These are phyloP conservation scores for Kodamaea laetipori DNA, from an alignment of 805 yeast genomes.

Conservation along the genomic window DNA sequence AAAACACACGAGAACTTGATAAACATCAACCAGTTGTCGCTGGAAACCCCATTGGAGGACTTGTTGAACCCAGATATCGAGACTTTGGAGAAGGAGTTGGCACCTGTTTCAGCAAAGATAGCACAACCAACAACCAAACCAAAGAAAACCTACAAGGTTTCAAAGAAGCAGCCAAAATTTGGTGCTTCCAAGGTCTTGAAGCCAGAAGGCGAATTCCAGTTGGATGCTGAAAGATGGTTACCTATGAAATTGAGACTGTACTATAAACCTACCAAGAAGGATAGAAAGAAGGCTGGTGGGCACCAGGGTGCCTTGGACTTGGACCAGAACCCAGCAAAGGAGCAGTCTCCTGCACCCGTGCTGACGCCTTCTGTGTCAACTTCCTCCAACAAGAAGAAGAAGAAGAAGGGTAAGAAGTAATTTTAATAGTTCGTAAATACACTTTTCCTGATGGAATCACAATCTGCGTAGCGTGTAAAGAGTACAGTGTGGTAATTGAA, in stretches of 20 bases:
- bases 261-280: conserved; percentile 77
- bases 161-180: conserved; percentile 29
- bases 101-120: not conserved
- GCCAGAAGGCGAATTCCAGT: conserved; percentile 25
- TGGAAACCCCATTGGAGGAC: conserved; percentile 27
- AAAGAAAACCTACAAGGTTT: conserved; percentile 13
- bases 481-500: no score
- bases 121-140: conserved; percentile 5
- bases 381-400: conserved; percentile 17
- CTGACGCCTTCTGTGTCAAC: conserved; percentile 9
- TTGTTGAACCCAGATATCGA: conserved; percentile 35
- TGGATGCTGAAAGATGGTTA: conserved; percentile 81
- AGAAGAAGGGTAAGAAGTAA: conserved; percentile 21
- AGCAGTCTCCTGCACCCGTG: conserved; percentile 1
- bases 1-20: conserved; percentile 22
- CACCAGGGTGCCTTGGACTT: conserved; percentile 20
- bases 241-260: conserved; percentile 83
- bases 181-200: conserved; percentile 30
- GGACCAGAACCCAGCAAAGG: conserved; percentile 5
- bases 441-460: no score
- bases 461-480: no score
- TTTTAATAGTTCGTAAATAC: no score
- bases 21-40: conserved; percentile 21
- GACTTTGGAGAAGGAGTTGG: conserved; percentile 11
- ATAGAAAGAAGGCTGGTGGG: conserved; percentile 26